Evolutionary conservation across 2,329 filamentous ascomycete species (phyloP), one percentile per base, ranked within the genome.

Genomic region (Fusarium buxicola): DNA sequence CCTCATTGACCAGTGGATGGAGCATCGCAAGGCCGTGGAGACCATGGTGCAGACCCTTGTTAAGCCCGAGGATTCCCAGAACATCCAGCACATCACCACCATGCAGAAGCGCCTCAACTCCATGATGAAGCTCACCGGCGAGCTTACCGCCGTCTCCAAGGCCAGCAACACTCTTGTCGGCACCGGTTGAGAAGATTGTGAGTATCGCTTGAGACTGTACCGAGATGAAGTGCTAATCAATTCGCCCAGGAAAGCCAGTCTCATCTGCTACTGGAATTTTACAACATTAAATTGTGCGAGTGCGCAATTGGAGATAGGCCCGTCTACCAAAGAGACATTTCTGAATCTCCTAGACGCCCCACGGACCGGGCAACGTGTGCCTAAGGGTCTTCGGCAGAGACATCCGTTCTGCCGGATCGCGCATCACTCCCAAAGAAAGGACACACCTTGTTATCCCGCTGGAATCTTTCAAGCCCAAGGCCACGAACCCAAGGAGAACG

Each of bases 11-110:
- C 79, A 84, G 68, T 87, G 84, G 85, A 77, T 84, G 70, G 84
- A 88, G 63, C 86, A 89, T 76, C 88, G 86, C 75, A 84, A 82
- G 70, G 83, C 82, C 32, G 82, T 92, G 45, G 84, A 89, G 67
- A 81, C 81, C 59, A 84, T 90, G 35, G 78, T 89, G 39, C 76
- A 78, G 48, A 77, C 75, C 41, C 80, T 84, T 58, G 73, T 69
- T 66, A 80, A 81, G 70, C 83, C 84, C 13, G 80, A 82, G 63
- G 83, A 85, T 60, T 74, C 79, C 48, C 79, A 84, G 60, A 84
- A 83, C 61, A 75, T 86, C 60, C 79, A 85, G 59, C 81, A 84
- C 52, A 80, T 89, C 68, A 75, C 74, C 58, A 79, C 81, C 55
- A 80, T 84, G 46, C 81, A 84, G 74, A 77, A 77, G 41, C 82